These are phyloP conservation scores for Suillus brevipes DNA, from an alignment of 768 basidiomycete genomes.

Conservation along the genomic window DNA sequence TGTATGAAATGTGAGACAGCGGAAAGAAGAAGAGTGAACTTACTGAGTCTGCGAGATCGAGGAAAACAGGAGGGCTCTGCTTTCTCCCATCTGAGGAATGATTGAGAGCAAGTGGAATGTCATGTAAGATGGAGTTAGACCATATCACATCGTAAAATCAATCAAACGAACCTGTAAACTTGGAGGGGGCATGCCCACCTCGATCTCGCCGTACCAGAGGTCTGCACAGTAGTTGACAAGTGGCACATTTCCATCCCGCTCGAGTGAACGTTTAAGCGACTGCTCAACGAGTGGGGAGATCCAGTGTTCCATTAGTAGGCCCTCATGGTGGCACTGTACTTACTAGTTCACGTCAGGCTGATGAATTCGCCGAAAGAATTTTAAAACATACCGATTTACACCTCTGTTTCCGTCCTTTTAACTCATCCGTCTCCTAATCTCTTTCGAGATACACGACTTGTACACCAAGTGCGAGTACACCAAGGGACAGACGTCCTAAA, in stretches of 20 bases:
- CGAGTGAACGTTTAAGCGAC: slow-evolving; percentile 12
- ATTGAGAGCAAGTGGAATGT: too few relatives aligned
- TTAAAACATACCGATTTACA: not conserved
- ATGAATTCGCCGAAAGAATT: not conserved
- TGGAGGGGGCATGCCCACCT: slow-evolving; percentile 47
- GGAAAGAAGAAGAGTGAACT: slow-evolving; percentile 34
- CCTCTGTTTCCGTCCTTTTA: slow-evolving; percentile 60
- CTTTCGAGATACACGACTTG: slow-evolving; percentile 69
- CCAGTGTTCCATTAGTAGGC: slow-evolving; percentile 47
- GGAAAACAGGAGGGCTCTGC: slow-evolving; percentile 88
- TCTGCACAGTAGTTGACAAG: slow-evolving; percentile 32
- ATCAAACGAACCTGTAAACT: slow-evolving; percentile 35
- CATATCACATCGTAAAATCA: not conserved
- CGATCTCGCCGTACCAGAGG: slow-evolving; percentile 16
- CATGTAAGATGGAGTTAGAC: not conserved
- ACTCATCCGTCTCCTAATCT: slow-evolving; percentile 76
- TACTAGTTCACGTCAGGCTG: slow-evolving; percentile 30
- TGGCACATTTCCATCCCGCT: slow-evolving; percentile 21
- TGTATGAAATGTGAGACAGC: slow-evolving; percentile 7
- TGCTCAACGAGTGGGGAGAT: slow-evolving; percentile 28
- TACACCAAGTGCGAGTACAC: slow-evolving; percentile 50
- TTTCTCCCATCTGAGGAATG: slow-evolving; percentile 69
- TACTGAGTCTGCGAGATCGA: slow-evolving; percentile 93
- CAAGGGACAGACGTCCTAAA: slow-evolving; percentile 56
- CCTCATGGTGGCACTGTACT: slow-evolving; percentile 40